A percentile compares a stretch with the other conserved stretches of the same genome.
Evolutionary conservation across 108 stramenopile genomes (phyloP).

Genomic region (Pseudonitzschia pungens): DNA sequence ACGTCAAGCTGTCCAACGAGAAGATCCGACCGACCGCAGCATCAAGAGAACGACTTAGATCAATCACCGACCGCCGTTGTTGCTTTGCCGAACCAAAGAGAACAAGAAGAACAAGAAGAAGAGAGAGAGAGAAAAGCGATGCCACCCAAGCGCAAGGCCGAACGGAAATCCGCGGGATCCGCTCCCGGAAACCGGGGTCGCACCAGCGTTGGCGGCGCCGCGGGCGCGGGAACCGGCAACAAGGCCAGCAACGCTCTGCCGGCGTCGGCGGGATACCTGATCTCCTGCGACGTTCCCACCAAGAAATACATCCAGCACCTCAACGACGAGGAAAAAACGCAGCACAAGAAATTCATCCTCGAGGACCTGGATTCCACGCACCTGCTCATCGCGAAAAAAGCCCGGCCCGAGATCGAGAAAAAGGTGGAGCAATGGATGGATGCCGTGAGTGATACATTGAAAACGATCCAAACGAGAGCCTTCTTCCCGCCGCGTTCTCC

Average conservation of each 20-base stretch:
- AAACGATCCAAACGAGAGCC: no score
- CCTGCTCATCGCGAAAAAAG: conserved; percentile 64
- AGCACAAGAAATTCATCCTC: conserved; percentile 81
- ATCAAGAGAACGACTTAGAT: no score
- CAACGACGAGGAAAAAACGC: conserved; percentile 58
- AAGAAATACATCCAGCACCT: conserved; percentile 78
- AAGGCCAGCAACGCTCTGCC: conserved; percentile 22
- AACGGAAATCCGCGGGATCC: neutral
- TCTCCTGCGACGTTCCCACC: conserved; percentile 81
- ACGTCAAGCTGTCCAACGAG: no score
- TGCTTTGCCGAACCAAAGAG: no score
- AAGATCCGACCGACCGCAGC: no score
- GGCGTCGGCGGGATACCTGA: conserved; percentile 68
- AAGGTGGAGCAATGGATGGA: conserved; percentile 87
- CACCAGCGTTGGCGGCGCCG: neutral
- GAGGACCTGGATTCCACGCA: conserved; percentile 85
- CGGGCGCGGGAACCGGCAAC: neutral
- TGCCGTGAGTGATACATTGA: conserved; percentile 15
- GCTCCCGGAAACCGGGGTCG: neutral
- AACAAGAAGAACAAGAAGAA: neutral
- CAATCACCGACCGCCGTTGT: no score
- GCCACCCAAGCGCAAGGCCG: conserved; percentile 12
- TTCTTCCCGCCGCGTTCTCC: no score
- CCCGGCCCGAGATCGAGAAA: conserved; percentile 64
- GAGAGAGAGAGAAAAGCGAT: no score